phyloP scores from a whole-genome alignment of 805 yeast genomes.

The Kluyveromyces lactis region DNA sequence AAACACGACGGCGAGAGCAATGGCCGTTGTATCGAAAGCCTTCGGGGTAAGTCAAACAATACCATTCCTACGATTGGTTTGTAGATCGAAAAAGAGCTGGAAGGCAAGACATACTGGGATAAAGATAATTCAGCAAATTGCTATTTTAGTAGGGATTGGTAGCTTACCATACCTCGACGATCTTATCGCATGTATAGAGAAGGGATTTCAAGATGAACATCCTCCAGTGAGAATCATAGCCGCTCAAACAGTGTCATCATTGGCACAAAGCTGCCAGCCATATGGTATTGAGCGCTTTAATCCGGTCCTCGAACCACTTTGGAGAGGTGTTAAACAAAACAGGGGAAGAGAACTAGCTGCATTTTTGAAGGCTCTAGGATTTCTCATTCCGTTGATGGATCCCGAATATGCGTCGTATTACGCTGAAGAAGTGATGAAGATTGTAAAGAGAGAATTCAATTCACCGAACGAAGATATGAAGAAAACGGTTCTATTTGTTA shows the following conservation, averaged over 20 bases:
- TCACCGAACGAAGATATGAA: slow-evolving; percentile 88
- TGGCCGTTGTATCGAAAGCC: slow-evolving; percentile 78
- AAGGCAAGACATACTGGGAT: slow-evolving; percentile 78
- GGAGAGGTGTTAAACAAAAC: slow-evolving; percentile 71
- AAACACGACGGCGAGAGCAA: slow-evolving; percentile 63
- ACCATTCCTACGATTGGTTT: slow-evolving; percentile 77
- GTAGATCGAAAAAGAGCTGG: slow-evolving; percentile 70
- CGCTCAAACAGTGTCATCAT: slow-evolving; percentile 59
- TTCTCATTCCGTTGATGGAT: slow-evolving; percentile 78
- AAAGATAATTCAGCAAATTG: slow-evolving; percentile 67
- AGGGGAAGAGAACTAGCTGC: slow-evolving; percentile 73
- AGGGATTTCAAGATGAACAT: slow-evolving; percentile 59
- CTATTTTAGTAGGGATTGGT: slow-evolving; percentile 59
- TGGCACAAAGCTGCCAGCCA: slow-evolving; percentile 79
- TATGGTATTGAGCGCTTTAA: slow-evolving; percentile 89
- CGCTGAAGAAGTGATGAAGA: slow-evolving; percentile 61
- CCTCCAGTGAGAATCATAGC: slow-evolving; percentile 58
- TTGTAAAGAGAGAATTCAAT: slow-evolving; percentile 61
- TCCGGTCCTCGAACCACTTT: slow-evolving; percentile 58
- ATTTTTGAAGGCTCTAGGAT: slow-evolving; percentile 69
- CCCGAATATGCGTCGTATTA: slow-evolving; percentile 73
- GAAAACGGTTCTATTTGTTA: slow-evolving; percentile 56
- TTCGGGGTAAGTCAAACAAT: slow-evolving; percentile 62
- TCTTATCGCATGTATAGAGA: slow-evolving; percentile 51
- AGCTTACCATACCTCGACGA: slow-evolving; percentile 65